Conservation (phyloP, 2,329 filamentous ascomycete species). For the Scortechinia acanthostroma region DNA sequence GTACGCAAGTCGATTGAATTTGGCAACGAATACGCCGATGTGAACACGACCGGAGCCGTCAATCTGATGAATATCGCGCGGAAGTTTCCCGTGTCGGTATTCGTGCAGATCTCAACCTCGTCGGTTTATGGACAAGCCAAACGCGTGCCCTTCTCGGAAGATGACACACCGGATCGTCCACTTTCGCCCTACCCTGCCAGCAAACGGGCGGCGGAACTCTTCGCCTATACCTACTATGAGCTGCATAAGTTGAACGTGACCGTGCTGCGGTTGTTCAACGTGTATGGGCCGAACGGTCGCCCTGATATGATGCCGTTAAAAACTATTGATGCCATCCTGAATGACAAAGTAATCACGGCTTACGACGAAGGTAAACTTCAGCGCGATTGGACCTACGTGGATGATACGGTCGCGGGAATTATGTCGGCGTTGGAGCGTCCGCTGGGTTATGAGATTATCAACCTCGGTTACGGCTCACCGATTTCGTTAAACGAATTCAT, state of each 20-base stretch:
- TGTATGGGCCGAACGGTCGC: constrained; percentile 13
- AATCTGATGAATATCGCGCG: constrained; percentile 12
- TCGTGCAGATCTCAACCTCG: constrained; percentile 13
- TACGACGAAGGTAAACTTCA: constrained; percentile 12
- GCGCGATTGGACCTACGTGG: constrained; percentile 14
- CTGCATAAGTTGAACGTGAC: constrained; percentile 12
- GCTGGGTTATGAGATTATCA: constrained; percentile 11
- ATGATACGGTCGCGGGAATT: constrained; percentile 12
- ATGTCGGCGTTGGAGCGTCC: constrained; percentile 10
- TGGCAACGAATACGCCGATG: constrained; percentile 10
- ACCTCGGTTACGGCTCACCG: constrained; percentile 12
- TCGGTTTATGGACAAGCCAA: constrained; percentile 12
- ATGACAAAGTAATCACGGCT: constrained; percentile 11
- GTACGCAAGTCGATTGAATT: constrained; percentile 10
- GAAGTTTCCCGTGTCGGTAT: constrained; percentile 11
- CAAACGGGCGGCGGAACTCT: constrained; percentile 10
- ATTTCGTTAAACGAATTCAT: constrained; percentile 11
- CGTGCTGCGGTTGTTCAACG: constrained; percentile 14
- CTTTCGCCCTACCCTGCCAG: constrained; percentile 12
- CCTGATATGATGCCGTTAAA: constrained; percentile 14
- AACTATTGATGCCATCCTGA: constrained; percentile 11
- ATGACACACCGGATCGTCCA: constrained; percentile 7
- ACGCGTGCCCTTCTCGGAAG: constrained; percentile 11
- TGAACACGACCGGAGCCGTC: constrained; percentile 12
- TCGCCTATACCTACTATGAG: constrained; percentile 13